Base-by-base conservation (phyloP, 768 basidiomycete genomes). In the Lactarius indigo region DNA sequence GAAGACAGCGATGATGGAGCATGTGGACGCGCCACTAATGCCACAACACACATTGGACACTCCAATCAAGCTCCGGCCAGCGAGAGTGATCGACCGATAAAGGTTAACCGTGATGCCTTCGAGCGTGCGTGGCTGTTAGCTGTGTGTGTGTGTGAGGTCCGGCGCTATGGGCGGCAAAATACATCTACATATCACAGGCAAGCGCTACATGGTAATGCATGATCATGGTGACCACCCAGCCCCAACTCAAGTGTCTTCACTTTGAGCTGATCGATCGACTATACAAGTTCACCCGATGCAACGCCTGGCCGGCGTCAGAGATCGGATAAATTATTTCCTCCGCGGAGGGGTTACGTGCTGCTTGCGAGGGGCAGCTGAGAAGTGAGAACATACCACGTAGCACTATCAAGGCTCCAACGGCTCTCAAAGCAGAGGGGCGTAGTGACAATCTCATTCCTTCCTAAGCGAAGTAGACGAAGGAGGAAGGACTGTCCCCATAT, bases 401-500 rank as follows among this genome's bases (percentile, higher is more conserved):
- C 5, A 31, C n/a, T 10, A 13, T 50, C 63, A n/a, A 39, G 57
- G 57, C 20, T 63, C 47, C 39, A 59, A 44, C 33, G 20, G 15
- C 61, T 26, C 23, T 20, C 31, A n/a, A 26, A n/a, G 23, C 52
- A 64, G 41, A 64, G 63, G 44, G 64, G 62, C 31, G 57, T 10
- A 31, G 50, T 52, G 66, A 41, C 31, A 57, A 67, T 63, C 62
- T 20, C 30, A 56, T 35, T 55, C 26, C 12, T 55, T 59, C 31
- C 23, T 41, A 10, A n/a, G 13, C 12, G 20, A 56, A 63, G 50
- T 28, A 5, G 30, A 44, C 62, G 26, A 64, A 64, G 52, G 54
- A 59, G 66, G 66, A 44, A 60, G 33, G 50, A 47, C 58, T 20
- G 52, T 20, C 58, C 7, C 66, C 58, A 68, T 59, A 59, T 64